phyloP scores from a whole-genome alignment of 164 flowering plant species.

The Liquidambar formosana region DNA sequence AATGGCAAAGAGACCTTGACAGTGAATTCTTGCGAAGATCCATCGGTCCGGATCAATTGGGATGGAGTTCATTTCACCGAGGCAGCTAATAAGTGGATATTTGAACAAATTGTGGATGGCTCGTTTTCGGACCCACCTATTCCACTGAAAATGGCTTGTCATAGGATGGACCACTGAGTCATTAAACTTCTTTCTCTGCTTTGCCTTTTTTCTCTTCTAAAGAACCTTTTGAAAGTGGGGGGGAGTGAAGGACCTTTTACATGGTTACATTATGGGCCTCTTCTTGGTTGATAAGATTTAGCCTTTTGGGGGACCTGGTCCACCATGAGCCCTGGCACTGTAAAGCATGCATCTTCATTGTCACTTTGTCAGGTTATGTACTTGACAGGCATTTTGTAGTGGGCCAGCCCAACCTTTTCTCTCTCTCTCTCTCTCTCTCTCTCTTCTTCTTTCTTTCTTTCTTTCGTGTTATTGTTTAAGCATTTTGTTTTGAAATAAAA shows the following conservation, averaged over 20 bases:
- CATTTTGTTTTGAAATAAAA: too few species aligned
- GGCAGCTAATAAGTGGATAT: slow-evolving; percentile 56
- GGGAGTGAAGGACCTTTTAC: too few species aligned
- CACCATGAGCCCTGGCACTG: neutral
- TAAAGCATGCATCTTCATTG: neutral
- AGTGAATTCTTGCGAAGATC: slow-evolving; percentile 39
- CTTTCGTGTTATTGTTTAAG: too few species aligned
- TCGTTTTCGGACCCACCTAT: slow-evolving; percentile 43
- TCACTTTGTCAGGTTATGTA: neutral
- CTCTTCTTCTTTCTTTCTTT: too few species aligned
- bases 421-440: too few species aligned
- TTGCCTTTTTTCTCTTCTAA: slow-evolving; percentile 18
- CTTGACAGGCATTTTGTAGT: neutral
- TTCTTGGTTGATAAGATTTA: neutral
- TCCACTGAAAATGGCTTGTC: slow-evolving; percentile 38
- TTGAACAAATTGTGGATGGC: slow-evolving; percentile 32
- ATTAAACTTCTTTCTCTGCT: neutral
- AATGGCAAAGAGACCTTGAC: slow-evolving; percentile 34
- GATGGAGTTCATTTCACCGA: slow-evolving; percentile 58
- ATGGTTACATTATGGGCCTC: neutral
- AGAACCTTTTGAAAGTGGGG: slow-evolving; percentile 13
- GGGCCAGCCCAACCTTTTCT: too few species aligned
- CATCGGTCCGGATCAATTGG: slow-evolving; percentile 40
- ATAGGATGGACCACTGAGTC: neutral
- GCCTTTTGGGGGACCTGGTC: neutral